phyloP scores from a whole-genome alignment of 1,284 basidiomycete species.

The Ustilago bromivora region DNA sequence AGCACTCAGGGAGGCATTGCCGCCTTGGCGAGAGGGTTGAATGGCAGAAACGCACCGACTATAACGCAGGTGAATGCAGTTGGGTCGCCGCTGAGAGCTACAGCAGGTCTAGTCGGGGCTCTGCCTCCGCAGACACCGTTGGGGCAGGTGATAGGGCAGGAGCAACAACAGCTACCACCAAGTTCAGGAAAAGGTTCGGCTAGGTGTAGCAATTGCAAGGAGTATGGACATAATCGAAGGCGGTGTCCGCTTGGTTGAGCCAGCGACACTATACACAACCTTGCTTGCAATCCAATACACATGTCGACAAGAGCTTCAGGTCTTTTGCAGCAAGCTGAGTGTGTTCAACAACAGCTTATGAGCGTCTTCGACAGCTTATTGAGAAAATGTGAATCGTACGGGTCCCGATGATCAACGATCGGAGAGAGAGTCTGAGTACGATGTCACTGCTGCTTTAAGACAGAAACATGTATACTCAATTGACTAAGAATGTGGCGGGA shows the following conservation, averaged over 20 bases:
- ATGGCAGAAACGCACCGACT: constrained; percentile 7
- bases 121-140: constrained; percentile 21
- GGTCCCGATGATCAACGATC: too few species aligned
- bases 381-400: too few species aligned
- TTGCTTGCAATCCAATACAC: not conserved
- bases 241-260: constrained; percentile 42
- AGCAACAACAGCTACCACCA: constrained; percentile 13
- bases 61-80: constrained; percentile 9
- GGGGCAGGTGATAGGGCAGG: constrained; percentile 9
- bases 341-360: too few species aligned
- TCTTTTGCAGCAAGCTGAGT: not conserved
- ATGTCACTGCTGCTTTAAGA: too few species aligned
- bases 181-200: constrained; percentile 45
- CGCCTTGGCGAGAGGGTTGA: constrained; percentile 16
- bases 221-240: constrained; percentile 46
- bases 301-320: not conserved
- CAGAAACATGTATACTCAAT: too few species aligned
- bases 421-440: too few species aligned
- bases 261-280: too few species aligned
- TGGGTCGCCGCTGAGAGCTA: constrained; percentile 14
- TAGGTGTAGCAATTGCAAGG: constrained; percentile 49
- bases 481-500: too few species aligned
- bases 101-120: not conserved
- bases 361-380: too few species aligned
- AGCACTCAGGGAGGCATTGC: not conserved